phyloP scores from a whole-genome alignment of 257 asterid species.

The Parsonsia alboflavescens region DNA sequence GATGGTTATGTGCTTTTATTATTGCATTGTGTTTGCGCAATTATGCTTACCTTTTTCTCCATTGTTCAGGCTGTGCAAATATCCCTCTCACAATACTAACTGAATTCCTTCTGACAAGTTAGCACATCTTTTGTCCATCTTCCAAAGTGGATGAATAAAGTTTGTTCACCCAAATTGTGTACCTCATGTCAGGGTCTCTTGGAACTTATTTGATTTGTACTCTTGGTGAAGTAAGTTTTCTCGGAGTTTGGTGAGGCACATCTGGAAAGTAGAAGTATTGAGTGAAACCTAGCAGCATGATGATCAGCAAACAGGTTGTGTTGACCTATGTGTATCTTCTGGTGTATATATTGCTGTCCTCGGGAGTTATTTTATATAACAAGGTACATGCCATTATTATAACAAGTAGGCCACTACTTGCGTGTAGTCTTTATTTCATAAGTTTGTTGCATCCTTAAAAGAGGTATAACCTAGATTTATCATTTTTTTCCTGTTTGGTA shows the following conservation, averaged over 20 bases:
- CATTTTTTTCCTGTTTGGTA: not conserved
- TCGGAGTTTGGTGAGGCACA: conserved; percentile 11
- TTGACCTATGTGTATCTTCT: conserved; percentile 80
- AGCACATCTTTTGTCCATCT: not conserved
- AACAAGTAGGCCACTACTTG: not conserved
- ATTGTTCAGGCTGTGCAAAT: conserved; percentile 12
- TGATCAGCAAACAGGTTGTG: conserved; percentile 76
- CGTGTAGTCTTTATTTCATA: not conserved
- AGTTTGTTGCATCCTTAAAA: not conserved
- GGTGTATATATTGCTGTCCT: conserved; percentile 70
- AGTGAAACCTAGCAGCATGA: conserved; percentile 30
- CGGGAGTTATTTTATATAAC: conserved; percentile 91
- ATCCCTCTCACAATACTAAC: not conserved
- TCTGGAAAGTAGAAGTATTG: conserved; percentile 21
- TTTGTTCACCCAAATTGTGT: conserved; percentile 20
- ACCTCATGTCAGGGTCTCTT: conserved; percentile 23
- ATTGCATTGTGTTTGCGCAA: not conserved
- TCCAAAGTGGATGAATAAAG: conserved; percentile 19
- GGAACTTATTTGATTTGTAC: conserved; percentile 11
- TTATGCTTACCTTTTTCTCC: not conserved
- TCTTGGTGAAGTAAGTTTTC: conserved; percentile 16
- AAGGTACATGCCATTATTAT: conserved; percentile 43
- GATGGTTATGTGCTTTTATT: not conserved
- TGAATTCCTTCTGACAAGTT: not conserved
- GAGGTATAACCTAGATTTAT: not conserved